Percentiles rank a stretch among this genome's conserved stretches.
Evolutionary conservation across 441 rosid genomes (phyloP).

Genomic region (Arabidopsis lyrata): DNA sequence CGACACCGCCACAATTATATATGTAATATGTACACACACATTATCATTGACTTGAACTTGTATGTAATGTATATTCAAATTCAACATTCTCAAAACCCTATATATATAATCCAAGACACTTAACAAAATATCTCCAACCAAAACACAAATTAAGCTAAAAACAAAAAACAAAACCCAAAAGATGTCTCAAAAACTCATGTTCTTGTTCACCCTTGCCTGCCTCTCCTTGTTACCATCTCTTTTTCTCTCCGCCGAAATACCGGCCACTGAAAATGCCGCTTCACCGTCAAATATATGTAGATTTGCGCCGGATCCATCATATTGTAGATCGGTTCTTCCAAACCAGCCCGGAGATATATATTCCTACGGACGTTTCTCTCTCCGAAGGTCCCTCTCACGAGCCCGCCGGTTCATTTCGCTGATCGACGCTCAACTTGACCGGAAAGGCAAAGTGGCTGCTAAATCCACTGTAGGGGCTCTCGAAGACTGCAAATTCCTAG

Average conservation of each 20-base stretch:
- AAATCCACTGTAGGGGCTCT: constrained; percentile 60
- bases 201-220: constrained; percentile 26
- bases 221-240: constrained; percentile 25
- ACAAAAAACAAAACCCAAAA: constrained; percentile 7
- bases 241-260: constrained; percentile 26
- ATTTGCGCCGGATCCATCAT: constrained; percentile 72
- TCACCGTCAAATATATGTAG: constrained; percentile 54
- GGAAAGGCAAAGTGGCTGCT: constrained; percentile 51
- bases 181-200: constrained; percentile 40
- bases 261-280: constrained; percentile 31
- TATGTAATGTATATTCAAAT: constrained; percentile 14
- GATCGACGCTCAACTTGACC: constrained; percentile 55
- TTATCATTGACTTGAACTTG: constrained; percentile 35
- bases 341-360: constrained; percentile 56
- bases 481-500: constrained; percentile 74
- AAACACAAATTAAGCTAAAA: background rate
- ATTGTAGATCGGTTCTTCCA: constrained; percentile 70
- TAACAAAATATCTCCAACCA: constrained; percentile 21
- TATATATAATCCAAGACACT: constrained; percentile 33
- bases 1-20: constrained; percentile 39
- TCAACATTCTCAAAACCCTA: constrained; percentile 33
- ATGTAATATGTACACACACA: constrained; percentile 26
- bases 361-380: constrained; percentile 60
- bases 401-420: constrained; percentile 60
- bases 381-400: constrained; percentile 65